Conservation (phyloP, 768 basidiomycete species). For the Tubosaeta brunneosetosa region DNA sequence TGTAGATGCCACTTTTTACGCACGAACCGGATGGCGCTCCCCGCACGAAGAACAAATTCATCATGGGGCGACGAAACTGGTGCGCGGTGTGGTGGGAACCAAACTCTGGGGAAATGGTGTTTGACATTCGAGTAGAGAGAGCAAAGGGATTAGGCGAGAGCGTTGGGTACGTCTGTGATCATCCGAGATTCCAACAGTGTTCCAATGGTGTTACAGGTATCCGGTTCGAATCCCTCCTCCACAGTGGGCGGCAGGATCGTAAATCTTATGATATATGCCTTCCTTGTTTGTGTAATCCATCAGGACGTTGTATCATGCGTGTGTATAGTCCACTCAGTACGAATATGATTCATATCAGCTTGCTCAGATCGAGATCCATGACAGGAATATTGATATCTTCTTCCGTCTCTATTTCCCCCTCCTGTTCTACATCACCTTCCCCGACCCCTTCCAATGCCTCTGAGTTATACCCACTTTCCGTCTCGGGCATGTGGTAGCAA, state of each 20-base stretch:
- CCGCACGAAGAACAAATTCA: slow-evolving; percentile 66
- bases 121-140: slow-evolving; percentile 84
- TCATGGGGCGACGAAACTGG: slow-evolving; percentile 91
- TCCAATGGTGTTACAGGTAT: slow-evolving; percentile 34
- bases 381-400: slow-evolving; percentile 25
- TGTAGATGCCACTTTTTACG: slow-evolving; percentile 69
- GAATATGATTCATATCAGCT: slow-evolving; percentile 17
- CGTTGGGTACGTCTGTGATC: slow-evolving; percentile 50
- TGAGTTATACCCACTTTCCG: slow-evolving; percentile 55
- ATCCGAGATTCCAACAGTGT: not conserved
- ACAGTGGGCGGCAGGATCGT: slow-evolving; percentile 30
- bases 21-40: slow-evolving; percentile 70
- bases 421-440: slow-evolving; percentile 25
- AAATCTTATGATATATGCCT: slow-evolving; percentile 2
- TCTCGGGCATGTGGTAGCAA: slow-evolving; percentile 33
- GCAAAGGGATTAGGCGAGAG: slow-evolving; percentile 80
- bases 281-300: not conserved
- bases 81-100: slow-evolving; percentile 62
- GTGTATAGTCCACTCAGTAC: not conserved
- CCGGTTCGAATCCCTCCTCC: slow-evolving; percentile 41
- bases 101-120: slow-evolving; percentile 60
- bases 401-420: slow-evolving; percentile 22
- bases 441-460: slow-evolving; percentile 35
- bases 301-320: not conserved
- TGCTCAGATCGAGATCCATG: slow-evolving; percentile 27